A percentile compares a stretch with the other conserved stretches of the same genome.
These are phyloP conservation scores for Pouteria glomerata DNA, from an alignment of 148 eudicot species.

Conservation along the genomic window DNA sequence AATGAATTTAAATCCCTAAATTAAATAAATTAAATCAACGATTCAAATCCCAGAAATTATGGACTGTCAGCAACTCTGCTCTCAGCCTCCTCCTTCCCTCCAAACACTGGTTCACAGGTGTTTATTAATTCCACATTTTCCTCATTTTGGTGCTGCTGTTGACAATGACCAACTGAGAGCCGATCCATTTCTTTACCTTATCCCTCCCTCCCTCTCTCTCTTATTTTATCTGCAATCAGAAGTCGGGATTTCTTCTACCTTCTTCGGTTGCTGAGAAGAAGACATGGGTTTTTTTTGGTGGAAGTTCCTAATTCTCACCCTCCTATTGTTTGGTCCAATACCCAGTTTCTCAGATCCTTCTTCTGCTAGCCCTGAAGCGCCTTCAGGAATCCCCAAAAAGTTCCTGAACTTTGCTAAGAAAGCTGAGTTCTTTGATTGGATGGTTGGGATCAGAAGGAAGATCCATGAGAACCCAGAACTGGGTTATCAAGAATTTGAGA, in stretches of 20 bases:
- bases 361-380: constrained; percentile 19
- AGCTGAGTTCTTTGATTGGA: constrained; percentile 66
- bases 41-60: too few relatives aligned
- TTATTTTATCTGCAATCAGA: not conserved
- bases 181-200: too few relatives aligned
- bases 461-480: constrained; percentile 83
- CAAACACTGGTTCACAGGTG: too few relatives aligned
- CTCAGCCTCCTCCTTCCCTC: too few relatives aligned
- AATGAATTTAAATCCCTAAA: too few relatives aligned
- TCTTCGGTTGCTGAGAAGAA: not conserved
- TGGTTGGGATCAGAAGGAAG: constrained; percentile 66
- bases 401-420: constrained; percentile 64
- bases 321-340: constrained; percentile 10
- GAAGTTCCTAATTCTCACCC: constrained; percentile 18
- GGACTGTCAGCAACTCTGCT: too few relatives aligned
- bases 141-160: not conserved
- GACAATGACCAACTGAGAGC: not conserved
- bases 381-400: constrained; percentile 37
- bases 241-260: not conserved
- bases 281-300: constrained; percentile 35
- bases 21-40: too few relatives aligned
- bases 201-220: too few relatives aligned
- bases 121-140: too few relatives aligned
- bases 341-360: constrained; percentile 16
- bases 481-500: constrained; percentile 88